These are phyloP conservation scores for Kalanchoe fedtschenkoi DNA, from an alignment of 164 flowering plant genomes.

Conservation along the genomic window DNA sequence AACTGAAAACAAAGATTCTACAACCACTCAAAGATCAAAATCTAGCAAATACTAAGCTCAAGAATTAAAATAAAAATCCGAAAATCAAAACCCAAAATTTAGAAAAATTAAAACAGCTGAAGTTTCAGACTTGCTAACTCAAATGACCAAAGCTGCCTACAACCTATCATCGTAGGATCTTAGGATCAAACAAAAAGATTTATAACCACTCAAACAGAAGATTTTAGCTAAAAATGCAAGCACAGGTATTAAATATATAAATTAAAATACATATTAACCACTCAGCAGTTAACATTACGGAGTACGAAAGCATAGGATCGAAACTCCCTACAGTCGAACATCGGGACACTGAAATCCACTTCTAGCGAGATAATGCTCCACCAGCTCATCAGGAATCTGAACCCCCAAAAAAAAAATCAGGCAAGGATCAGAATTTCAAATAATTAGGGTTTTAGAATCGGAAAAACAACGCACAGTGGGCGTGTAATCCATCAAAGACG, in stretches of 20 bases:
- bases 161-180: too few relatives aligned
- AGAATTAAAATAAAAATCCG: too few relatives aligned
- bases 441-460: background rate
- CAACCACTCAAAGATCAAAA: too few relatives aligned
- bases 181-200: too few relatives aligned
- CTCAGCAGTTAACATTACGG: background rate
- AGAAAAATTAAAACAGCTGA: too few relatives aligned
- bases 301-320: background rate
- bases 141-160: too few relatives aligned
- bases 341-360: slow-evolving; percentile 95
- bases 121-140: too few relatives aligned
- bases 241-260: too few relatives aligned
- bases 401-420: slow-evolving; percentile 3
- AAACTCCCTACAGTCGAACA: slow-evolving; percentile 73
- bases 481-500: slow-evolving; percentile 84
- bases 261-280: background rate
- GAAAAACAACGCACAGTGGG: slow-evolving; percentile 50
- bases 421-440: background rate
- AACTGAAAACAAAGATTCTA: background rate
- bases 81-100: too few relatives aligned
- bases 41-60: too few relatives aligned
- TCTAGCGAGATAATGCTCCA: slow-evolving; percentile 80
- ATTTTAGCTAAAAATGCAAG: too few relatives aligned
- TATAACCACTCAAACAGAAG: too few relatives aligned
- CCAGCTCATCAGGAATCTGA: slow-evolving; percentile 89